phyloP scores from a whole-genome alignment of 2,329 filamentous ascomycete genomes.

The Botryotinia calthae region DNA sequence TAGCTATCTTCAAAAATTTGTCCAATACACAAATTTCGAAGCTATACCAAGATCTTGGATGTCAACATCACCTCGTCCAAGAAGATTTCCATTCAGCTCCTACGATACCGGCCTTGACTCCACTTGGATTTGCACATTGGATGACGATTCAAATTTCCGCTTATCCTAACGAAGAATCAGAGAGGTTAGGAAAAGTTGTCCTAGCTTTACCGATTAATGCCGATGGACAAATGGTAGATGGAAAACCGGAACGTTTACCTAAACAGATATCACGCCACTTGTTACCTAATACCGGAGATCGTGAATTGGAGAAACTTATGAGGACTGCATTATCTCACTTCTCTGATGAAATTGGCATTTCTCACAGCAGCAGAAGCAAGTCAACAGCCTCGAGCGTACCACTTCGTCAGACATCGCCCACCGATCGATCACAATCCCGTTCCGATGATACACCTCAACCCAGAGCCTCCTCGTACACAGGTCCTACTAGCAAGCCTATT shows the following conservation, averaged over 20 bases:
- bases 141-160: conserved; percentile 70
- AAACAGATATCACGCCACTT: conserved; percentile 73
- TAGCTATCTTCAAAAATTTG: conserved; percentile 33
- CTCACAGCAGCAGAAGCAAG: conserved; percentile 40
- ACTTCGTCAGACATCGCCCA: conserved; percentile 30
- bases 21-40: conserved; percentile 52
- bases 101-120: conserved; percentile 62
- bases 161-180: conserved; percentile 72
- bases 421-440: conserved; percentile 26
- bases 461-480: conserved; percentile 29
- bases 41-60: conserved; percentile 54
- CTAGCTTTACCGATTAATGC: conserved; percentile 65
- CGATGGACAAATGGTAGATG: conserved; percentile 55
- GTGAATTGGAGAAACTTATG: conserved; percentile 57
- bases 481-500: conserved; percentile 35
- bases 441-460: conserved; percentile 30
- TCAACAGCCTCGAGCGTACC: conserved; percentile 32
- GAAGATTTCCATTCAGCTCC: conserved; percentile 51
- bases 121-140: conserved; percentile 68
- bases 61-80: conserved; percentile 65
- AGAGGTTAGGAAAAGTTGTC: conserved; percentile 66
- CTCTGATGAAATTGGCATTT: conserved; percentile 45
- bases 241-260: conserved; percentile 70
- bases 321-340: conserved; percentile 56
- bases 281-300: conserved; percentile 60